These are phyloP conservation scores for Diplotaxis tenuifolia DNA, from an alignment of 345 rosid species.

Conservation along the genomic window DNA sequence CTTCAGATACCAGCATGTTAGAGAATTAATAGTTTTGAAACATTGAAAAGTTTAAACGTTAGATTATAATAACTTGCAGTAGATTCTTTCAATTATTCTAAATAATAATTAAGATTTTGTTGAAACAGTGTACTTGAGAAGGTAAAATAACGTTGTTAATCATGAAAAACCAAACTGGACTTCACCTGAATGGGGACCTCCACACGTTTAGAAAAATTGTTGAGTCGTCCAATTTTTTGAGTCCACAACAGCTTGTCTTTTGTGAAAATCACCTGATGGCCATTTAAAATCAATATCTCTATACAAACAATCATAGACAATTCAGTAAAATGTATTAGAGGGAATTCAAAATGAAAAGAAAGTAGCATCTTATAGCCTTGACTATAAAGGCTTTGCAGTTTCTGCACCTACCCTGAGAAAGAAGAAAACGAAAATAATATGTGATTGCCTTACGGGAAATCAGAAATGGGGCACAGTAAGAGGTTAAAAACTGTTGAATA, in stretches of 20 bases:
- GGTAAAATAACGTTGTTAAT: not conserved
- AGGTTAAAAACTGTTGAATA: no score
- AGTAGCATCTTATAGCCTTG: no score
- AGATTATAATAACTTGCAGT: not conserved
- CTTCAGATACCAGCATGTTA: not conserved
- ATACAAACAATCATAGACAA: not conserved
- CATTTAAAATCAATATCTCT: slow-evolving; percentile 17
- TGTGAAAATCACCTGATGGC: slow-evolving; percentile 75
- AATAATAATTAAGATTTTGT: not conserved
- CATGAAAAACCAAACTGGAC: not conserved
- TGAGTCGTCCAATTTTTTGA: slow-evolving; percentile 87
- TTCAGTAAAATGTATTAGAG: not conserved
- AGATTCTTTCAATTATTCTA: not conserved
- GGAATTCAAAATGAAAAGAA: not conserved
- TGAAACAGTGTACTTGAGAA: not conserved
- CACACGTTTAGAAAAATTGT: slow-evolving; percentile 62
- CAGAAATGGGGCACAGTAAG: no score
- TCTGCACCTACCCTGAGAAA: no score
- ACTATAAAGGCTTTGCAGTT: slow-evolving; percentile 67
- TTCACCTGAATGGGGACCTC: slow-evolving; percentile 88
- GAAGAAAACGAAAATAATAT: no score
- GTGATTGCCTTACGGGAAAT: no score
- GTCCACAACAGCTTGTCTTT: slow-evolving; percentile 90
- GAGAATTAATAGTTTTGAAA: not conserved
- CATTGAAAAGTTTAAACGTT: not conserved